A percentile compares a stretch with the other conserved stretches of the same genome.
Conservation (phyloP, 805 yeast genomes). For the Debaryomyces prosopidis region DNA sequence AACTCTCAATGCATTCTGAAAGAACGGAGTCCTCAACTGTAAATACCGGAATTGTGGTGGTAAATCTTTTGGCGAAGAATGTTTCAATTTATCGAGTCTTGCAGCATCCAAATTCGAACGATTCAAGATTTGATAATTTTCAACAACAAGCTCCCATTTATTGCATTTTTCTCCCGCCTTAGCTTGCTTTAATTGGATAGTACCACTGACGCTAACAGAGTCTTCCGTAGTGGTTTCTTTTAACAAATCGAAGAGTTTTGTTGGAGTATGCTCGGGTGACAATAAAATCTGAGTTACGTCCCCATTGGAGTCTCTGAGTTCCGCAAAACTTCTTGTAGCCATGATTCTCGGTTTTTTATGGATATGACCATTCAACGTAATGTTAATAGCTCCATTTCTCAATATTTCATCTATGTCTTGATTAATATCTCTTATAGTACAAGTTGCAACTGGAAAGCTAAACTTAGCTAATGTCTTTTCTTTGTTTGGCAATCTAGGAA, state of each 20-base stretch:
- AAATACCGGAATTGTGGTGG: conserved; percentile 83
- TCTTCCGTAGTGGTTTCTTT: conserved; percentile 66
- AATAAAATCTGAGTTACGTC: conserved; percentile 53
- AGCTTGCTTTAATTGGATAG: conserved; percentile 33
- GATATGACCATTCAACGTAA: conserved; percentile 81
- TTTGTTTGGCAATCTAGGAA: conserved; percentile 20
- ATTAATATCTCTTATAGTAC: conserved; percentile 17
- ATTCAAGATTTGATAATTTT: conserved; percentile 57
- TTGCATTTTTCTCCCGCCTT: conserved; percentile 16
- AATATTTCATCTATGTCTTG: conserved; percentile 10
- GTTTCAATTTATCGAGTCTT: conserved; percentile 62
- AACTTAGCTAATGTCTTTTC: conserved; percentile 28
- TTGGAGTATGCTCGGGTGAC: conserved; percentile 42
- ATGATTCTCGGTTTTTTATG: conserved; percentile 70
- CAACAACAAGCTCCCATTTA: conserved; percentile 60
- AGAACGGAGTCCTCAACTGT: conserved; percentile 65
- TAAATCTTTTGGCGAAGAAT: conserved; percentile 49
- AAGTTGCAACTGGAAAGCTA: conserved; percentile 37
- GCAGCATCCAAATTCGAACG: conserved; percentile 64
- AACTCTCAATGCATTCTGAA: conserved; percentile 54
- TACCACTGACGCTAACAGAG: conserved; percentile 67
- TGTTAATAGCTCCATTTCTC: conserved; percentile 15
- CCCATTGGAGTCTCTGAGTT: conserved; percentile 73
- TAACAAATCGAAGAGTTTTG: conserved; percentile 38
- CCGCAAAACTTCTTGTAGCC: conserved; percentile 71